phyloP scores from a whole-genome alignment of 106 monocot genomes.

The Gastrodia elata region DNA sequence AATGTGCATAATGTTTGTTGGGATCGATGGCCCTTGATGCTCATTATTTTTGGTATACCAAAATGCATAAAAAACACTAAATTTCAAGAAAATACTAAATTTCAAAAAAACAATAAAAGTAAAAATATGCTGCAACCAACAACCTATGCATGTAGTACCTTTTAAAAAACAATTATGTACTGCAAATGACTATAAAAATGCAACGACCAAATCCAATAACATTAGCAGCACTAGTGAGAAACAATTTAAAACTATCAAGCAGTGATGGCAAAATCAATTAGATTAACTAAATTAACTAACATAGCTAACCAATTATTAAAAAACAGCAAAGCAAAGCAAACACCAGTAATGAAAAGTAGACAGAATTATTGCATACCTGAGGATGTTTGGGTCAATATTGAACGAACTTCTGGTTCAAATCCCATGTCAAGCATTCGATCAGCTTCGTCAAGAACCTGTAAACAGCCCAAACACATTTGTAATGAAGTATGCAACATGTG shows the following conservation, averaged over 20 bases:
- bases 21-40: too few relatives aligned
- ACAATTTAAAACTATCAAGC: not conserved
- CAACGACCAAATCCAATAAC: not conserved
- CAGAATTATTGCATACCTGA: conserved; percentile 36
- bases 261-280: not conserved
- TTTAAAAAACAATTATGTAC: not conserved
- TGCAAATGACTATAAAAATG: not conserved
- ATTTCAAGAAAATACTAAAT: not conserved
- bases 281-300: not conserved
- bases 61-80: not conserved
- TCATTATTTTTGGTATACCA: too few relatives aligned
- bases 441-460: conserved; percentile 96
- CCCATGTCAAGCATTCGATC: conserved; percentile 99
- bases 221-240: not conserved
- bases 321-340: not conserved
- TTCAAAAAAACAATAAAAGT: not conserved
- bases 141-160: not conserved
- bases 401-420: conserved; percentile 97
- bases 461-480: not conserved
- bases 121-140: not conserved
- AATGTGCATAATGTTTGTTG: not conserved
- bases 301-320: not conserved
- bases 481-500: not conserved
- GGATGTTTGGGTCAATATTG: conserved; percentile 75
- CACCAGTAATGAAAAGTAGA: not conserved